These are phyloP conservation scores for Ceratobasidium sp. DNA, from an alignment of 1,284 basidiomycete genomes.

Conservation along the genomic window DNA sequence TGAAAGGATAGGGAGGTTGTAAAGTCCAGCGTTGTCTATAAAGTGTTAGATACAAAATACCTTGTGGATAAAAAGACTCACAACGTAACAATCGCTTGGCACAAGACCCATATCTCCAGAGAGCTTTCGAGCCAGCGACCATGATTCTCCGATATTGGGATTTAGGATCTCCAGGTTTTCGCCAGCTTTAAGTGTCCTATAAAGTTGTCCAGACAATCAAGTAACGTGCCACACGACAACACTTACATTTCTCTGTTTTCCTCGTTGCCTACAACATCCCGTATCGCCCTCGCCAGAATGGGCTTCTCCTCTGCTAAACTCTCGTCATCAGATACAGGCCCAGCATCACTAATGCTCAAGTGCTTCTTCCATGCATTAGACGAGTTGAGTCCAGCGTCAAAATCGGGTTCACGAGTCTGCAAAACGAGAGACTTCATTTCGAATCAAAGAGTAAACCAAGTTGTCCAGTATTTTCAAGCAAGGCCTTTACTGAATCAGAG, in stretches of 20 bases:
- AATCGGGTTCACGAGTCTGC: conserved; percentile 60
- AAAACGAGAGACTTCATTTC: conserved; percentile 3
- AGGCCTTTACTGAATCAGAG: not conserved
- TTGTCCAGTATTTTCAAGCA: not conserved
- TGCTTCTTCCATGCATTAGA: conserved; percentile 80
- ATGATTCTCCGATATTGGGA: conserved; percentile 72
- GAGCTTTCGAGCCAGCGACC: conserved; percentile 72
- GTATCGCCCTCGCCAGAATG: conserved; percentile 69
- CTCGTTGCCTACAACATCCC: conserved; percentile 76
- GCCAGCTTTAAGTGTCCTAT: conserved; percentile 66
- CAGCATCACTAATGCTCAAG: conserved; percentile 58
- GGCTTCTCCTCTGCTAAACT: conserved; percentile 53
- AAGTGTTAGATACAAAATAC: conserved; percentile 12
- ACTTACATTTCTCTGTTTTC: conserved; percentile 73
- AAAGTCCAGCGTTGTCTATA: conserved; percentile 60
- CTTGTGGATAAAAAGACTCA: conserved; percentile 56
- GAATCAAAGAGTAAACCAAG: not conserved
- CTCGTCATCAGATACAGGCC: conserved; percentile 53
- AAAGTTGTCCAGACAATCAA: conserved; percentile 14
- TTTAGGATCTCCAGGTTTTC: conserved; percentile 74
- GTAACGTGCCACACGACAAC: conserved; percentile 24
- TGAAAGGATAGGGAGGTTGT: conserved; percentile 26
- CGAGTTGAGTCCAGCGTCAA: conserved; percentile 80
- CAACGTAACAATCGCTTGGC: conserved; percentile 78
- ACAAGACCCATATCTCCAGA: conserved; percentile 74